Percentiles rank a stretch among this genome's conserved stretches.
Evolutionary conservation across 345 rosid species (phyloP).

Genomic region (Gossypium sturtianum): DNA sequence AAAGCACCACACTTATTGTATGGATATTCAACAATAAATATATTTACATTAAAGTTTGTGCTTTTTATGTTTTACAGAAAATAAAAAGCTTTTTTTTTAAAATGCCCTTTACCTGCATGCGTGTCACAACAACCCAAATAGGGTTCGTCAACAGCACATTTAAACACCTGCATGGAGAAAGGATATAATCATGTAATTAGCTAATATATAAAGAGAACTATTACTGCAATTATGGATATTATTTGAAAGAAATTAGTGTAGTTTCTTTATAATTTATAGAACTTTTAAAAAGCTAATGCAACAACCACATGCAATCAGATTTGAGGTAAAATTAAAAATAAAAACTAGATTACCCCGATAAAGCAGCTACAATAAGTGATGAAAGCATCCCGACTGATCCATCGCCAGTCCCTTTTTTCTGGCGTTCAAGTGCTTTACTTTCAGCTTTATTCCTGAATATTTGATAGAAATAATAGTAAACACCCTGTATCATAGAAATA

Average conservation of each 20-base stretch:
- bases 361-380: slow-evolving; percentile 88
- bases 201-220: background rate
- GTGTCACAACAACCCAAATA: slow-evolving; percentile 95
- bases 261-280: background rate
- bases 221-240: background rate
- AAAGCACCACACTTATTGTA: background rate
- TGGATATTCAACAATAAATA: background rate
- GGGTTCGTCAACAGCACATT: slow-evolving; percentile 93
- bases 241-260: background rate
- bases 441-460: slow-evolving; percentile 92
- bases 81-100: slow-evolving; percentile 1
- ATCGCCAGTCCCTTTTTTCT: slow-evolving; percentile 68
- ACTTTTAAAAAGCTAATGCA: background rate
- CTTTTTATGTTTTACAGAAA: background rate
- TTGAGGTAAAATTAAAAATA: background rate
- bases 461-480: slow-evolving; percentile 99
- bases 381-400: slow-evolving; percentile 95
- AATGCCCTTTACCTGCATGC: slow-evolving; percentile 80
- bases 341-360: slow-evolving; percentile 64
- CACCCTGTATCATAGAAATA: slow-evolving; percentile 77
- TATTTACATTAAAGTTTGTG: background rate
- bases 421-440: slow-evolving; percentile 49
- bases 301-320: background rate
- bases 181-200: slow-evolving; percentile 12
- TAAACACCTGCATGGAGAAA: slow-evolving; percentile 48